These are phyloP conservation scores for Xylaria sp. DNA, from an alignment of 2,329 filamentous ascomycete genomes.

Conservation along the genomic window DNA sequence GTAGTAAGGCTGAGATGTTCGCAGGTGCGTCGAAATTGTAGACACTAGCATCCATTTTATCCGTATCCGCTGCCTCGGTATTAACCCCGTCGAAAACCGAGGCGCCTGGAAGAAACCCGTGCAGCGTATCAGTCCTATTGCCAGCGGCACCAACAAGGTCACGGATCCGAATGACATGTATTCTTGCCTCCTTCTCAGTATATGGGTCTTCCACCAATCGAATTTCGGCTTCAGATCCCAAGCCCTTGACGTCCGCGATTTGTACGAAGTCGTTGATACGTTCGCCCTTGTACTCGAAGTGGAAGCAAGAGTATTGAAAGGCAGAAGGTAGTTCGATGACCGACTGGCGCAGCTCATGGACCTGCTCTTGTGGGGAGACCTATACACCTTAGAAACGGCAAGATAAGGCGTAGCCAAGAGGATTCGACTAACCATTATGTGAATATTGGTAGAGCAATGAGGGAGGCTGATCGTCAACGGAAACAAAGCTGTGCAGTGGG, in stretches of 20 bases:
- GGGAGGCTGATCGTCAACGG: slow-evolving; percentile 82
- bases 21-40: slow-evolving; percentile 82
- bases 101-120: slow-evolving; percentile 85
- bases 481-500: slow-evolving; percentile 58
- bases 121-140: slow-evolving; percentile 85
- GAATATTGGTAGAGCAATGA: slow-evolving; percentile 79
- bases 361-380: slow-evolving; percentile 93
- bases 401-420: slow-evolving; percentile 12
- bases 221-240: slow-evolving; percentile 81
- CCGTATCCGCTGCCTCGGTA: slow-evolving; percentile 53
- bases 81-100: slow-evolving; percentile 87
- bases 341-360: slow-evolving; percentile 96
- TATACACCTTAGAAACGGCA: slow-evolving; percentile 53
- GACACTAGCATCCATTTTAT: slow-evolving; percentile 55
- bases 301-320: slow-evolving; percentile 98
- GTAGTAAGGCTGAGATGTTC: slow-evolving; percentile 76
- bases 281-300: slow-evolving; percentile 89
- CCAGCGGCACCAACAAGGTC: slow-evolving; percentile 94
- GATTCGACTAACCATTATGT: slow-evolving; percentile 77
- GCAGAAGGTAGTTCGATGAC: slow-evolving; percentile 93
- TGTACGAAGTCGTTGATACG: slow-evolving; percentile 96
- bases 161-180: slow-evolving; percentile 90
- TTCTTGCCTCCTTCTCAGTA: slow-evolving; percentile 96
- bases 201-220: slow-evolving; percentile 92
- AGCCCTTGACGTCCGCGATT: slow-evolving; percentile 85